phyloP scores from a whole-genome alignment of 2,329 filamentous ascomycete genomes.

The Colletotrichum sansevieriae region DNA sequence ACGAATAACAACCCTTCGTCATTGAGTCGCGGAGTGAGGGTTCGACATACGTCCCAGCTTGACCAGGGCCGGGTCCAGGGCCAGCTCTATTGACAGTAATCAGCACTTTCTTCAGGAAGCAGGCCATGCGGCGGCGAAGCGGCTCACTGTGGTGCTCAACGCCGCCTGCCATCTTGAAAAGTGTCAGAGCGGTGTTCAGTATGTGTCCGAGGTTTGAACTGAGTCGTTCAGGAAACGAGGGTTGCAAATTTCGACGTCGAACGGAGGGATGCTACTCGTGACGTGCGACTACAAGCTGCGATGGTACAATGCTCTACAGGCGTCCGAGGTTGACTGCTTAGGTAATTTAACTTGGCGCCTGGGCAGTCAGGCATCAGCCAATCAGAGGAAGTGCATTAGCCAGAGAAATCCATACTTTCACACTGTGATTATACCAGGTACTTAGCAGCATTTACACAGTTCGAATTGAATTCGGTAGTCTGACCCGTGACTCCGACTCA shows the following conservation, averaged over 20 bases:
- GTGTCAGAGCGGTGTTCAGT: constrained; percentile 13
- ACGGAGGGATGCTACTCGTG: constrained; percentile 13
- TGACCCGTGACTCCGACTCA: accelerated
- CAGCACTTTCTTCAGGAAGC: constrained; percentile 19
- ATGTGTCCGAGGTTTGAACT: neutral
- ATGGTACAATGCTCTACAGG: constrained; percentile 11
- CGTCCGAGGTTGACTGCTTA: constrained; percentile 30
- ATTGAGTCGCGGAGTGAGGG: neutral
- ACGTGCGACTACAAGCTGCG: constrained; percentile 13
- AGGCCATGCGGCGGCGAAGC: neutral
- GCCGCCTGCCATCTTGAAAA: constrained; percentile 42
- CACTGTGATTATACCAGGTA: neutral
- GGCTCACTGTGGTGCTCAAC: constrained; percentile 43
- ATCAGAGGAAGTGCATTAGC: neutral
- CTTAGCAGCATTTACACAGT: neutral
- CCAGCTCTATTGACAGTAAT: constrained; percentile 52
- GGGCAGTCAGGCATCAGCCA: constrained; percentile 23
- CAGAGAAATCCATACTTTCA: neutral
- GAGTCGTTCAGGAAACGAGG: constrained; percentile 18
- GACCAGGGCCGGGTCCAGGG: constrained; percentile 62
- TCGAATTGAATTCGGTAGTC: no score
- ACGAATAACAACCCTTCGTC: neutral
- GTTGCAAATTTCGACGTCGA: constrained; percentile 9
- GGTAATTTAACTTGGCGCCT: constrained; percentile 13
- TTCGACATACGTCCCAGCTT: constrained; percentile 59